Conservation (phyloP, 306 rosid genomes). For the Quercus dentata region DNA sequence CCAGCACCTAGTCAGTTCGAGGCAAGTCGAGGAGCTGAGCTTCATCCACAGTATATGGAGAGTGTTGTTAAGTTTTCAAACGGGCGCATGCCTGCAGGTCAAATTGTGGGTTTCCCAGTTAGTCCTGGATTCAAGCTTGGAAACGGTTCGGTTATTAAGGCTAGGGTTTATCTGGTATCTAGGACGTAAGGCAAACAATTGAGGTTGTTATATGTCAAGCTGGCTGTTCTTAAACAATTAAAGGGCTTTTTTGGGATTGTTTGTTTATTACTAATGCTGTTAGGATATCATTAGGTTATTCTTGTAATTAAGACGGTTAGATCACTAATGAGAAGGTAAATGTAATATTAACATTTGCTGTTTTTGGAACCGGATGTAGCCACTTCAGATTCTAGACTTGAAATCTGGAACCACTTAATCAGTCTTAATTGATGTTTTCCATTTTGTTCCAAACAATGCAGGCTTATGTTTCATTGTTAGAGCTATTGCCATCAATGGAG, state of each 20-base stretch:
- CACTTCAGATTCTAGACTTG: too few relatives aligned
- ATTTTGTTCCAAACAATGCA: too few relatives aligned
- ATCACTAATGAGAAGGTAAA: constrained; percentile 19
- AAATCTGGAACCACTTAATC: too few relatives aligned
- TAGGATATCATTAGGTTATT: constrained; percentile 2
- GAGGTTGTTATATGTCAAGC: not conserved
- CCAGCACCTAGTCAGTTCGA: constrained; percentile 88
- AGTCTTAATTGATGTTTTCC: too few relatives aligned
- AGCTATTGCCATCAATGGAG: too few relatives aligned
- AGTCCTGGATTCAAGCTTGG: constrained; percentile 93
- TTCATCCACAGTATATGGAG: constrained; percentile 79
- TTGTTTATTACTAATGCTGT: not conserved
- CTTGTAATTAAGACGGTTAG: constrained; percentile 16
- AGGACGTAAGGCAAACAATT: constrained; percentile 28
- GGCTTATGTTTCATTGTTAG: too few relatives aligned
- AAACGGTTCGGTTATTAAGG: constrained; percentile 71
- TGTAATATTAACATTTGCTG: not conserved
- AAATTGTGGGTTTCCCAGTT: constrained; percentile 75
- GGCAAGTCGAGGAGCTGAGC: constrained; percentile 85
- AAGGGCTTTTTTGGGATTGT: not conserved
- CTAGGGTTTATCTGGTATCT: constrained; percentile 72
- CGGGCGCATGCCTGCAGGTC: constrained; percentile 65
- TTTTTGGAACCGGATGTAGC: not conserved
- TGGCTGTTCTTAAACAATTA: not conserved
- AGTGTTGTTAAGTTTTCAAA: constrained; percentile 63